Evolutionary conservation across 164 flowering plant species (phyloP).

Genomic region (Chloranthus sessilifolius): DNA sequence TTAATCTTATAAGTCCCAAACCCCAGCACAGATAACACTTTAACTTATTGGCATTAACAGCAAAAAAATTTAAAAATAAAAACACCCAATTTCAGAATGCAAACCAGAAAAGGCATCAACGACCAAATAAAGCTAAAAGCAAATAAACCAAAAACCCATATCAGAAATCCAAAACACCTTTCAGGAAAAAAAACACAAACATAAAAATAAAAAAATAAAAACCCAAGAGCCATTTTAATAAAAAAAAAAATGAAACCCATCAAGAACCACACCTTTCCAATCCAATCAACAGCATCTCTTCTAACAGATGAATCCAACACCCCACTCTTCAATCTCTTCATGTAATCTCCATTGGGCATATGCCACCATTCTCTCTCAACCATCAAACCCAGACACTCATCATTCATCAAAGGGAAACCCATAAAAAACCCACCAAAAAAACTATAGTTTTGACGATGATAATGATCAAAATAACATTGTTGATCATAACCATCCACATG

Average conservation of each 20-base stretch:
- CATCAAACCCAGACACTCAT: constrained; percentile 58
- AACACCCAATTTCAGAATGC: constrained; percentile 1
- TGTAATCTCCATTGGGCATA: constrained; percentile 50
- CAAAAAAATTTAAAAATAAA: neutral
- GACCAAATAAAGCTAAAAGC: no score
- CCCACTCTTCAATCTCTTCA: constrained; percentile 48
- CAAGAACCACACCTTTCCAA: constrained; percentile 58
- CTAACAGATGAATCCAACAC: constrained; percentile 59
- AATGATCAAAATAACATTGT: no score
- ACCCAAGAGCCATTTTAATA: neutral
- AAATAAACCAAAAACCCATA: neutral
- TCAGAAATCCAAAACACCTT: neutral
- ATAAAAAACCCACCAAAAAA: constrained; percentile 25
- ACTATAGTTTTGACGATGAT: constrained; percentile 17
- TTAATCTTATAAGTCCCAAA: neutral
- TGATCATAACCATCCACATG: constrained; percentile 9
- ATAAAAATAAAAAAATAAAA: constrained; percentile 1
- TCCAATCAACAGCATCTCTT: constrained; percentile 73
- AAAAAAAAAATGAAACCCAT: neutral
- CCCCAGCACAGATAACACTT: neutral
- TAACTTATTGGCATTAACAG: no score
- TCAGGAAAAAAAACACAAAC: neutral
- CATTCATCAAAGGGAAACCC: constrained; percentile 43
- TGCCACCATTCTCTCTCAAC: constrained; percentile 51
- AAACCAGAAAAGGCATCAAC: neutral